These are phyloP conservation scores for Saccharomycopsis crataegensis DNA, from an alignment of 1,139 yeast species.

Conservation along the genomic window DNA sequence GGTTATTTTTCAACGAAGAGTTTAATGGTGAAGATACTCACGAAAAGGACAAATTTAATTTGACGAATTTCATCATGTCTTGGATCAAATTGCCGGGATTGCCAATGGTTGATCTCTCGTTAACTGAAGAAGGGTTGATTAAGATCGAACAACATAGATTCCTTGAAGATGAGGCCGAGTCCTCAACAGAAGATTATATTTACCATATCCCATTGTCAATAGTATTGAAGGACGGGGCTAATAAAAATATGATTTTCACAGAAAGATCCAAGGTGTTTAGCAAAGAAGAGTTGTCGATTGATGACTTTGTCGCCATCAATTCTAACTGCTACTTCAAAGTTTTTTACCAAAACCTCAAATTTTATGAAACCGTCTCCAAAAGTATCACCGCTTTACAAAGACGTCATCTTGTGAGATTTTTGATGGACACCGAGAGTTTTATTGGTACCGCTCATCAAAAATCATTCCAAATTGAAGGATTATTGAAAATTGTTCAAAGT, in stretches of 20 bases:
- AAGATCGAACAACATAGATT: constrained; percentile 46
- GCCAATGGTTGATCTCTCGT: constrained; percentile 43
- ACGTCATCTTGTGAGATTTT: constrained; percentile 26
- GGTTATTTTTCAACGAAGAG: constrained; percentile 37
- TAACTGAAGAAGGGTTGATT: constrained; percentile 25
- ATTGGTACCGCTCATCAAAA: constrained; percentile 25
- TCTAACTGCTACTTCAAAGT: constrained; percentile 39
- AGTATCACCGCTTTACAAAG: constrained; percentile 26
- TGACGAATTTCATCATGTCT: constrained; percentile 42
- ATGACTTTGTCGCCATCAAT: constrained; percentile 35
- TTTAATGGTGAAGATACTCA: constrained; percentile 29
- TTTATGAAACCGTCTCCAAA: constrained; percentile 28
- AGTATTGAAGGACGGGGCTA: constrained; percentile 26
- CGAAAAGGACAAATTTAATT: constrained; percentile 24
- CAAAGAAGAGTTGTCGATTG: constrained; percentile 27
- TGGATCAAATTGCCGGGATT: constrained; percentile 56
- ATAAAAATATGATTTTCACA: constrained; percentile 32
- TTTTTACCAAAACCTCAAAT: constrained; percentile 27
- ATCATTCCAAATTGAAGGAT: constrained; percentile 23
- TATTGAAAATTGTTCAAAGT: constrained; percentile 20
- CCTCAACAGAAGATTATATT: constrained; percentile 35
- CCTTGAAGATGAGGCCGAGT: constrained; percentile 27
- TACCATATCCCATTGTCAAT: constrained; percentile 49
- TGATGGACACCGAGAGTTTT: constrained; percentile 27
- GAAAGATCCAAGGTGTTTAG: constrained; percentile 39